phyloP scores from a whole-genome alignment of 2,329 filamentous ascomycete genomes.

The Anthostomella pinea region DNA sequence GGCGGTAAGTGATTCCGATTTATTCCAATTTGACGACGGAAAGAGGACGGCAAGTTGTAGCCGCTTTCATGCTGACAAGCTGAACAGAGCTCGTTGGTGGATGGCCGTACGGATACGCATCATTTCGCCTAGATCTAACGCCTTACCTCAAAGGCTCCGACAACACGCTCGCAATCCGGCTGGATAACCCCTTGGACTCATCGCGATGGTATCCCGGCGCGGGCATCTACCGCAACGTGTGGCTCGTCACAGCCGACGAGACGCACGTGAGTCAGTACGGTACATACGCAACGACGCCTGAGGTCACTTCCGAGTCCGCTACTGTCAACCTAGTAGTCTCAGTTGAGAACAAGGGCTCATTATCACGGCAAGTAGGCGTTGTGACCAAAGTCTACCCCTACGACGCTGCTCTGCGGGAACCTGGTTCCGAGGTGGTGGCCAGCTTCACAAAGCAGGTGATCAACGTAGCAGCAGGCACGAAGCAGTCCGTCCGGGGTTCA shows the following conservation, averaged over 20 bases:
- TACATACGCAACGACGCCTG: conserved; percentile 45
- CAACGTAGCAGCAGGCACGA: conserved; percentile 31
- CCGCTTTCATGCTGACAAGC: too few relatives aligned
- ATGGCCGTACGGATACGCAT: conserved; percentile 51
- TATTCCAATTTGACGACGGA: too few relatives aligned
- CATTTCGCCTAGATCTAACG: conserved; percentile 50
- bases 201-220: conserved; percentile 55
- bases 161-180: conserved; percentile 47
- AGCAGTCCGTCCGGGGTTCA: conserved; percentile 34
- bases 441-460: conserved; percentile 32
- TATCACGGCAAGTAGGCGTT: conserved; percentile 35
- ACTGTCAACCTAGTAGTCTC: conserved; percentile 42
- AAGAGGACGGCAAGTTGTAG: too few relatives aligned
- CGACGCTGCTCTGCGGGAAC: conserved; percentile 31
- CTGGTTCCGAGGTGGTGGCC: conserved; percentile 31
- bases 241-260: conserved; percentile 47
- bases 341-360: conserved; percentile 42
- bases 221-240: conserved; percentile 53
- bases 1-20: too few relatives aligned
- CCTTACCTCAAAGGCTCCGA: conserved; percentile 35
- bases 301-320: conserved; percentile 43
- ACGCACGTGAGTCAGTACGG: conserved; percentile 49
- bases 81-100: conserved; percentile 48
- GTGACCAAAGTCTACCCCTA: conserved; percentile 39
- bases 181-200: conserved; percentile 47